Base-by-base conservation (phyloP, 225 moss, liverwort and hornwort species). In the Bryoerythrophyllum caledonicum region DNA sequence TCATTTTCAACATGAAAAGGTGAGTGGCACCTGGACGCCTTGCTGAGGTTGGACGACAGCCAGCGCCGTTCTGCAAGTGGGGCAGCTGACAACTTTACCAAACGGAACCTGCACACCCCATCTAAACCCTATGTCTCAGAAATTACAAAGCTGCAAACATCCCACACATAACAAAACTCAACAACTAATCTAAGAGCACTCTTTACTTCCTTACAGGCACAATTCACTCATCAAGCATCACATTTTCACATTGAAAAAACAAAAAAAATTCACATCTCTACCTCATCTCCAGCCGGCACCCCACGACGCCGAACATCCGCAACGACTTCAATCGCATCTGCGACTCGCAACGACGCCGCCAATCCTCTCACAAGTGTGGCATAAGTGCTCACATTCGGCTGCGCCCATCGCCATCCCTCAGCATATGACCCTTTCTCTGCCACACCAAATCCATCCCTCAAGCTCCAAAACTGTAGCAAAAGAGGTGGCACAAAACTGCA, bases 1-100 rank as follows among this genome's bases (percentile, higher is more conserved):
- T 20, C 26, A 41, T 27, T 25, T 57, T 27, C 71, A 41, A 71
- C 25, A 8, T 14, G 3, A 17, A 10, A 20, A 41, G 41, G 43
- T 43, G 76, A 75, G 64, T 44, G 65, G 37, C 58, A 95, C 97
- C 93, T 99, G 99, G 51, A 95, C 88, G 80, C 99, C 99, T 73
- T 93, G 92, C 49, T 99, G 95, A 62, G 95, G 95, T 81, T 99
- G 99, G 57, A 99, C 95, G 51, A 99, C 95, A 55, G 99, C 95
- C 23, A 99, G 78, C 54, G 95, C 82, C 43, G 89, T 93, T 78
- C 81, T 95, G 86, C 99, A 99, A 60, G 89, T 99, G 7, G 99
- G 99, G 67, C 99, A 99, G 75, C 66, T 87, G 78, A 99, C 90
- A 64, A 99, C 90, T 86, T 90, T 92, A 67, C 99, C 99, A 56